Evolutionary conservation across 257 asterid species (phyloP), one percentile per base, ranked within the genome.

Genomic region (Lantana camara): DNA sequence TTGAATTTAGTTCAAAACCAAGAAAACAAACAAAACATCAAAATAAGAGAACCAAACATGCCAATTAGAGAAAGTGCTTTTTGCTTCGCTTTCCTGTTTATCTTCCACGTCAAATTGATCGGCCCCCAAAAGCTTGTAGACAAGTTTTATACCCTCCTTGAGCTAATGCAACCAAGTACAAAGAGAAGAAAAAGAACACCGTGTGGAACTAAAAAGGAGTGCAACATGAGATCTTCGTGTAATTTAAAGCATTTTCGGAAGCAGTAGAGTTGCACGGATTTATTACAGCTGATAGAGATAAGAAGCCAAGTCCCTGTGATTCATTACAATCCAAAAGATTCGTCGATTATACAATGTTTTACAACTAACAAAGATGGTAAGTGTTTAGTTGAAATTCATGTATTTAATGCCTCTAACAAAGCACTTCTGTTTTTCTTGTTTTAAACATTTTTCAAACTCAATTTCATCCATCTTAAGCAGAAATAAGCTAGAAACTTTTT

Each of bases 21-120:
- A 35, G 34, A 75, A 17, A 1, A 79, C 63, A 0, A 57, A 35
- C 14, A 73, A 23, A 53, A 50, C 50, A 60, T 75, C 71, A 9
- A 59, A 68, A 32, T 35, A 30, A 4, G 44, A 12, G 7, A 61
- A 68, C 15, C 45, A 70, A 34, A 69, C 62, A 73, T 77, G 68
- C 83, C 83, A 81, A 46, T 73, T 81, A 79, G 74, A 80, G 76
- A 80, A 80, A 0, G 86, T 71, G 65, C 78, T 69, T 41, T 73
- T 77, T 3, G 70, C 64, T 48, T 69, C 62, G 9, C 48, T 16
- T 29, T 81, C 86, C 7, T 37, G 2, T 17, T 62, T 30, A 44
- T 77, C 71, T 23, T 54, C 64, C 49, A 59, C 72, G 24, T 81
- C 86, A 40, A 81, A 81, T 38, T 77, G 83, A 27, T 77, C 86